phyloP scores from a whole-genome alignment of 371 early-diverging fungal genomes.

The Ordospora colligata region DNA sequence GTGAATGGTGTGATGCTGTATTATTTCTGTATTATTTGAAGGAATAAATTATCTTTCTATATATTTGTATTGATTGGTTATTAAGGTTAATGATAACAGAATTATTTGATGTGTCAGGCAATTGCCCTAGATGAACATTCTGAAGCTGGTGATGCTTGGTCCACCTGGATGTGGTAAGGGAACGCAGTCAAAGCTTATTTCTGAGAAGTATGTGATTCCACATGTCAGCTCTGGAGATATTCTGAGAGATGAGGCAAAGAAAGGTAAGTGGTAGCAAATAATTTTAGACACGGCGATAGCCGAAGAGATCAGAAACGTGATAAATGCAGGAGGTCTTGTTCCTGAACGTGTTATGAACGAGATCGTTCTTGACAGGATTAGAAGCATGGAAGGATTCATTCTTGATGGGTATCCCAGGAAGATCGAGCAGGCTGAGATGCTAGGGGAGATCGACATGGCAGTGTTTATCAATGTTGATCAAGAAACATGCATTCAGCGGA shows the following conservation, averaged over 20 bases:
- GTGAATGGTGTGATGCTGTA: too few relatives aligned
- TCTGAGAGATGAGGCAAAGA: conserved; percentile 88
- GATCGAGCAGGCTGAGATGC: conserved; percentile 86
- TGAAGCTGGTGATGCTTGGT: conserved; percentile 63
- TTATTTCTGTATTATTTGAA: too few relatives aligned
- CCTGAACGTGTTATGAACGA: conserved; percentile 90
- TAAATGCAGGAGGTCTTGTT: conserved; percentile 76
- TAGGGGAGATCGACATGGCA: conserved; percentile 64
- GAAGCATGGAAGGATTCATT: conserved; percentile 89
- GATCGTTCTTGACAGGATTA: conserved; percentile 81
- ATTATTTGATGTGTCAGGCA: too few relatives aligned
- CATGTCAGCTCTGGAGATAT: conserved; percentile 97
- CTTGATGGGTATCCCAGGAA: conserved; percentile 99
- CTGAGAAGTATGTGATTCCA: conserved; percentile 75
- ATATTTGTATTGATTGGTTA: too few relatives aligned
- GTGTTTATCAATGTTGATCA: conserved; percentile 32
- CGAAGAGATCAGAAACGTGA: not conserved
- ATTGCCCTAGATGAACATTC: not conserved
- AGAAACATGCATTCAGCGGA: conserved; percentile 65
- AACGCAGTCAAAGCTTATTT: conserved; percentile 71
- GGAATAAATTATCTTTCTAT: too few relatives aligned
- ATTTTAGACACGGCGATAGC: conserved; percentile 8
- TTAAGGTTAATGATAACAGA: too few relatives aligned
- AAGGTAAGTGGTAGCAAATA: conserved; percentile 67
- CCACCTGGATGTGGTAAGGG: conserved; percentile 86